phyloP scores from a whole-genome alignment of 2,329 filamentous ascomycete species.

The Aspergillus sp. region DNA sequence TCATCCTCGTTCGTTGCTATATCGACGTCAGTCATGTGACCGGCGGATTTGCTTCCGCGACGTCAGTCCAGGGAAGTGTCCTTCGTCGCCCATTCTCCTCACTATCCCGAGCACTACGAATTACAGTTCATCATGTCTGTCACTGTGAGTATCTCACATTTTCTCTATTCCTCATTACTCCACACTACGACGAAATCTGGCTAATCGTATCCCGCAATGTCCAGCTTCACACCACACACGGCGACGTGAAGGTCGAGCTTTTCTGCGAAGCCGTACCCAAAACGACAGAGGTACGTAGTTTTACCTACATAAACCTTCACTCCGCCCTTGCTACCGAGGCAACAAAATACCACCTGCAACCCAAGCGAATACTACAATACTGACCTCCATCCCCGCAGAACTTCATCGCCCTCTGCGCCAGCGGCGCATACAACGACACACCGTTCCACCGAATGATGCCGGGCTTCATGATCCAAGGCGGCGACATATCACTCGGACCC shows the following conservation, averaged over 20 bases:
- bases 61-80: slow-evolving; percentile 1
- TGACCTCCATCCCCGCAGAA: slow-evolving; percentile 43
- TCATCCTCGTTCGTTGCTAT: not conserved
- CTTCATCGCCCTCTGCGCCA: slow-evolving; percentile 66
- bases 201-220: not conserved
- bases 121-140: slow-evolving; percentile 28
- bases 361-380: not conserved
- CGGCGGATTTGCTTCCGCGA: slow-evolving; percentile 2
- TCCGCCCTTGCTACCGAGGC: too few species aligned
- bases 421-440: slow-evolving; percentile 58
- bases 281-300: slow-evolving; percentile 69
- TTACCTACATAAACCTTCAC: too few species aligned
- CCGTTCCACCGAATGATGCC: slow-evolving; percentile 65
- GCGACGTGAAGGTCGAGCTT: slow-evolving; percentile 91
- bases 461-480: slow-evolving; percentile 64
- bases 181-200: not conserved
- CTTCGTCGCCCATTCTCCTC: not conserved
- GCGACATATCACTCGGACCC: slow-evolving; percentile 50
- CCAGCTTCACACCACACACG: slow-evolving; percentile 78
- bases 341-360: too few species aligned
- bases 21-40: slow-evolving; percentile 12
- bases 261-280: slow-evolving; percentile 95
- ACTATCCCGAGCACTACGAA: not conserved
- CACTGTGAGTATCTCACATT: slow-evolving; percentile 24
- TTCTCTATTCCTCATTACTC: too few species aligned